Conservation (phyloP, 2,329 filamentous ascomycete genomes). For the Teratosphaeria destructans region DNA sequence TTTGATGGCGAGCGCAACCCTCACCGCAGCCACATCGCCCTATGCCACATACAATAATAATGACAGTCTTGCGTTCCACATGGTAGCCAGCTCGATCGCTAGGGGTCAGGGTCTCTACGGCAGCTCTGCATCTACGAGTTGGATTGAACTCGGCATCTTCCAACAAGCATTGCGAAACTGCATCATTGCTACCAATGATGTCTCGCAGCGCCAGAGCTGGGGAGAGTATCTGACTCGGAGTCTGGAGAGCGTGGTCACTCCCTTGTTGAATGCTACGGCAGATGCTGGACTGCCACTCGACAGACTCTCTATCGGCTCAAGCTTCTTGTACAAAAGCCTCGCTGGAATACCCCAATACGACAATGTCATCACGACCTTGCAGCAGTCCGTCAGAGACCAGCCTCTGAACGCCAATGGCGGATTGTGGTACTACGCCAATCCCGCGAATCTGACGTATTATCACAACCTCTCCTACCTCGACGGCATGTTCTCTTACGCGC, state of each 20-base stretch:
- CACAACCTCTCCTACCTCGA: slow-evolving; percentile 45
- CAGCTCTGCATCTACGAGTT: slow-evolving; percentile 10
- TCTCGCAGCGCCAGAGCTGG: slow-evolving; percentile 5
- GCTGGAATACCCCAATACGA: slow-evolving; percentile 4
- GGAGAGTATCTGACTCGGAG: slow-evolving; percentile 11
- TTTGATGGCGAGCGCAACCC: neutral
- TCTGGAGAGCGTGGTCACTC: slow-evolving; percentile 10
- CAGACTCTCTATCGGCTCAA: slow-evolving; percentile 22
- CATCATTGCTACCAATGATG: slow-evolving; percentile 9
- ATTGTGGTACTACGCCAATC: slow-evolving; percentile 26
- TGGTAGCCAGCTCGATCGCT: slow-evolving; percentile 24
- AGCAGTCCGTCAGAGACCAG: slow-evolving; percentile 20
- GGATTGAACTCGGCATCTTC: slow-evolving; percentile 25
- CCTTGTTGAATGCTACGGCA: slow-evolving; percentile 13
- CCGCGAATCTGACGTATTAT: slow-evolving; percentile 25
- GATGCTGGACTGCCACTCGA: slow-evolving; percentile 21
- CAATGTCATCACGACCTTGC: slow-evolving; percentile 11
- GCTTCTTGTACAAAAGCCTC: slow-evolving; percentile 13
- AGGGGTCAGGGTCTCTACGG: slow-evolving; percentile 22
- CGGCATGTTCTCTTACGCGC: slow-evolving; percentile 41
- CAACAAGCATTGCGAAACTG: slow-evolving; percentile 23
- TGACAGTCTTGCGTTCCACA: slow-evolving; percentile 10
- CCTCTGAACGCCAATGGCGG: slow-evolving; percentile 21
- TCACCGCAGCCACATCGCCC: neutral
- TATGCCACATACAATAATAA: neutral